phyloP scores from a whole-genome alignment of 2,329 filamentous ascomycete species.

The Talaromyces sp. region DNA sequence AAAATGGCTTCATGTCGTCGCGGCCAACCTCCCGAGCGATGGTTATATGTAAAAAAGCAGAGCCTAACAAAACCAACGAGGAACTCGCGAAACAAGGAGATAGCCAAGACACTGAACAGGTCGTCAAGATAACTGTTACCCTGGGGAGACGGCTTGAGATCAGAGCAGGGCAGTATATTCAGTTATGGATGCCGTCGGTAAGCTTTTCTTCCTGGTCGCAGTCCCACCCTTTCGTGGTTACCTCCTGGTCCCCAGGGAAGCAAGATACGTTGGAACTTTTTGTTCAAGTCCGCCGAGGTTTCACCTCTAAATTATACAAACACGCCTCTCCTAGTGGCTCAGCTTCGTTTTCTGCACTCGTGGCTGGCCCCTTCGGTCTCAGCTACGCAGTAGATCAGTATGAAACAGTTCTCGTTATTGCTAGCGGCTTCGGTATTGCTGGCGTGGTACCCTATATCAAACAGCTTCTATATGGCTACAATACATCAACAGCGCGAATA shows the following conservation, averaged over 20 bases:
- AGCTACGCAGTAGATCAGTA: slow-evolving; percentile 23
- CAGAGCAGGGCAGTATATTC: slow-evolving; percentile 23
- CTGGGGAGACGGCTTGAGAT: slow-evolving; percentile 18
- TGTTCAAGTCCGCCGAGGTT: slow-evolving; percentile 21
- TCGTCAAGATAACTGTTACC: slow-evolving; percentile 15
- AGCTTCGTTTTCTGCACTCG: slow-evolving; percentile 15
- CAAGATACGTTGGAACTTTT: slow-evolving; percentile 27
- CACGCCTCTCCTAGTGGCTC: neutral
- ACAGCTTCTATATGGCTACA: slow-evolving; percentile 31
- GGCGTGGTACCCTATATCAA: slow-evolving; percentile 28
- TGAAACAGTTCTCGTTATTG: slow-evolving; percentile 27
- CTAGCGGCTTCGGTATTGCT: slow-evolving; percentile 27
- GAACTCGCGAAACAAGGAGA: neutral
- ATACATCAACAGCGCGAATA: slow-evolving; percentile 20
- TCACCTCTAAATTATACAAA: slow-evolving; percentile 21
- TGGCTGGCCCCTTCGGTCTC: slow-evolving; percentile 27
- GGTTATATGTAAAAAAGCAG: slow-evolving; percentile 10
- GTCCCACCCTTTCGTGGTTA: slow-evolving; percentile 21
- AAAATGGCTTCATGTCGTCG: slow-evolving; percentile 8
- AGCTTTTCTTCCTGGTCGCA: slow-evolving; percentile 20
- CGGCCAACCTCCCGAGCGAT: slow-evolving; percentile 15
- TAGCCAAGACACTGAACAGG: slow-evolving; percentile 2
- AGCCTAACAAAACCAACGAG: no score
- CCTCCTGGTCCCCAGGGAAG: slow-evolving; percentile 19
- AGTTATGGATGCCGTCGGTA: slow-evolving; percentile 23